Base-by-base conservation (phyloP, 2,329 filamentous ascomycete genomes). In the Xylaria sp. region DNA sequence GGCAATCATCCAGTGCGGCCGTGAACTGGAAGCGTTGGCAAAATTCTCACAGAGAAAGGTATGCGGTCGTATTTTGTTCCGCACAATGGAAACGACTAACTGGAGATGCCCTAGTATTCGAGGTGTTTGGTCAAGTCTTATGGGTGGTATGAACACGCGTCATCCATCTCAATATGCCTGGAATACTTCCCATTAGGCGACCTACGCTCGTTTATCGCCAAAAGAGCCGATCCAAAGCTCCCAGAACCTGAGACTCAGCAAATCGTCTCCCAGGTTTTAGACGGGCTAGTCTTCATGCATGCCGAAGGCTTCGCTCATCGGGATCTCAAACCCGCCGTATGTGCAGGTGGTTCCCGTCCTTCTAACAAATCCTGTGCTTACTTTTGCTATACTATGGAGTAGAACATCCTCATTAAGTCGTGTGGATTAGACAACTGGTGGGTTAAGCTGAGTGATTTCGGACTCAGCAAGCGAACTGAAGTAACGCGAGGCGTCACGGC, bases 251-350 rank as follows among this genome's bases (percentile, higher is more conserved):
- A 64, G 17, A 54, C 38, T 9, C 25, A 19, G 15, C n/a, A 57
- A 4, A 65, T 65, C 23, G 41, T 31, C 10, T 4, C 1, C 4
- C 63, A 65, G 23, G 47, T 65, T 1, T 17, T 60, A 6, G 54
- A 63, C 17, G 63, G 63, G 1, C 27, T 65, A n/a, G 6, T 21
- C 5, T 53, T 23, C 35, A 65, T 65, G 63, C 63, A 63, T 31
- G 49, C 54, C 1, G 60, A 60, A 27, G 48, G 53, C 4, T 65
- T 65, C 23, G 60, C 33, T 3, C 63, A 65, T 35, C 52, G 60
- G 4, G 60, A 41, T 41, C 38, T 41, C 3, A 41, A 41, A 21
- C 38, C 38, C n/a, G 38, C 38, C 5, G 38, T 41, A 37, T n/a
- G 33, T 37, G 33, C 33, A 4, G 11, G 11, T 37, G 9, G 33